Evolutionary conservation across 139 green algal species (phyloP), one percentile per base, ranked within the genome.

Genomic region (Haematococcus sp.): DNA sequence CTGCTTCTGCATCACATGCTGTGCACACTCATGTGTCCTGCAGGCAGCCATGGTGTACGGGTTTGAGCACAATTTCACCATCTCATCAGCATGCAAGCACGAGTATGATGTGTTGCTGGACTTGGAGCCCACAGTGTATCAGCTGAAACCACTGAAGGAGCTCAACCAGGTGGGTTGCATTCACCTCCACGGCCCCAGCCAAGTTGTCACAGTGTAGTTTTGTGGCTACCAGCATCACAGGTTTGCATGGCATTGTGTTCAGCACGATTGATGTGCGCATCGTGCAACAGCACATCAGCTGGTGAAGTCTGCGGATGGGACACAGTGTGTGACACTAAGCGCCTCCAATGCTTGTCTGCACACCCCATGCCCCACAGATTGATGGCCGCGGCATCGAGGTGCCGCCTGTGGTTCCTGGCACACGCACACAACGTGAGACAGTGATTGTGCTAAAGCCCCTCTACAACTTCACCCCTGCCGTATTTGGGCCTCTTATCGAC

Each of bases 11-110:
- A n/a, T n/a, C n/a, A n/a, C n/a, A n/a, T 27, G 20, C 22, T 25
- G 22, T 61, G 25, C 58, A 17, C 9, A 35, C 59, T 7, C 40
- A 19, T 7, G 7, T 49, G 7, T 7, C 11, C 11, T 11, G 20
- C 71, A 70, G 59, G 58, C 71, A 3, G 71, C 71, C 71, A 77
- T 77, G 71, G 71, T 77, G 13, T 63, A 77, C 20, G 71, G 71
- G 2, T 77, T 77, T 71, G 59, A 68, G 25, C 70, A 67, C 55
- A 30, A 25, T 4, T 59, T 58, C 51, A 43, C n/a, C 20, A 55
- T 75, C 5, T 33, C 33, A 11, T 35, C 17, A 33, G 70, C 25
- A n/a, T 34, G 25, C 58, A 65, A n/a, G 11, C 58, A 65, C 15
- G 58, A 65, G 58, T 65, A 65, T 34, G n/a, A 65, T 49, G 40